Evolutionary conservation across 495 filamentous ascomycete species (phyloP).

Genomic region (Neurospora sp.): DNA sequence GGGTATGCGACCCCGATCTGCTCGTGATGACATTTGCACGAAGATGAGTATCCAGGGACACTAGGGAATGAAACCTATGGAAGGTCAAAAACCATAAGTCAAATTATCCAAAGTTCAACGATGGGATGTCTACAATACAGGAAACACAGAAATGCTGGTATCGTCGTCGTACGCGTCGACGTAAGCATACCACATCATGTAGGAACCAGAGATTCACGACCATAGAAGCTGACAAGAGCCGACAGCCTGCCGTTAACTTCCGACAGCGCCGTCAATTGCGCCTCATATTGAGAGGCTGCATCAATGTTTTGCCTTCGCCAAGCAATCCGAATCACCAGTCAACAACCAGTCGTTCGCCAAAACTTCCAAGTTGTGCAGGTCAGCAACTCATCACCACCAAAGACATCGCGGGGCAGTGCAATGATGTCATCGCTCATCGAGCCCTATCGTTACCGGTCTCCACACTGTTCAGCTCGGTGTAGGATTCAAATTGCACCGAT

Average conservation of each 20-base stretch:
- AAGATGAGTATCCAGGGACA: neutral
- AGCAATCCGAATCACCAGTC: neutral
- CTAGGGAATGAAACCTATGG: neutral
- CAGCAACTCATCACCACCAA: neutral
- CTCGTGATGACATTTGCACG: neutral
- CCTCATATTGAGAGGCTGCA: neutral
- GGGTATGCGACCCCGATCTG: neutral
- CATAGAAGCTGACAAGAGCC: neutral
- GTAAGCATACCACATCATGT: neutral
- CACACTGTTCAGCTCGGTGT: neutral
- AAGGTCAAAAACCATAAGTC: neutral
- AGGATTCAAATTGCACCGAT: neutral
- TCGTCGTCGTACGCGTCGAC: neutral
- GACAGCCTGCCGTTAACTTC: neutral
- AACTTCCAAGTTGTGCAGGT: neutral
- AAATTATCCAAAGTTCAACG: neutral
- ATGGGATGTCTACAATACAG: neutral
- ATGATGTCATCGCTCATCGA: neutral
- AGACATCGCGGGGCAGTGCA: neutral
- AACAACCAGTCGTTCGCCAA: neutral
- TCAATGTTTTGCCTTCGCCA: neutral
- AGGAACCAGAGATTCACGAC: neutral
- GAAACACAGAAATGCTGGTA: neutral
- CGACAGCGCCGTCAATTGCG: neutral
- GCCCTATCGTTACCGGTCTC: neutral